Conservation (phyloP, 345 rosid species). For the Erodium maritimum region DNA sequence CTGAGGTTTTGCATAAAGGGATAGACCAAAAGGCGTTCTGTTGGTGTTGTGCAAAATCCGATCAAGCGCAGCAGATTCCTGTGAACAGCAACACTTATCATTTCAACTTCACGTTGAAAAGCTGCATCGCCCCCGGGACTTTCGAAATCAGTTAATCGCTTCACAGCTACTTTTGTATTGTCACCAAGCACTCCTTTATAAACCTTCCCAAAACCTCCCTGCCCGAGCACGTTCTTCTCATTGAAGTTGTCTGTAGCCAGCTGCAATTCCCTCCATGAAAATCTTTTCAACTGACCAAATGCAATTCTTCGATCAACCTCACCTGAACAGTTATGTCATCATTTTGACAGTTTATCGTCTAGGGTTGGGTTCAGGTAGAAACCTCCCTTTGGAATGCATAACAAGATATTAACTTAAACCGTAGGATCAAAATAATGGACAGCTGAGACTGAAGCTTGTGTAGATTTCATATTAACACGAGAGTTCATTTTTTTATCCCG, state of each 20-base stretch:
- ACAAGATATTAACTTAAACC: too few relatives aligned
- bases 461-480: too few relatives aligned
- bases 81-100: constrained; percentile 97
- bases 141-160: constrained; percentile 84
- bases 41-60: constrained; percentile 90
- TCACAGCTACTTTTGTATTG: constrained; percentile 74
- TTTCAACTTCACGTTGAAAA: constrained; percentile 92
- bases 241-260: constrained; percentile 77
- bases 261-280: constrained; percentile 89
- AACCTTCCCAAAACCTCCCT: constrained; percentile 96
- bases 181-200: constrained; percentile 82
- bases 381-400: too few relatives aligned
- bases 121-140: constrained; percentile 92
- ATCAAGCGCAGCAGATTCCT: constrained; percentile 73
- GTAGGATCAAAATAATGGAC: too few relatives aligned
- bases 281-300: constrained; percentile 87
- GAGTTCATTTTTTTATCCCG: too few relatives aligned
- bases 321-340: constrained; percentile 37
- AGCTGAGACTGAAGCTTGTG: too few relatives aligned
- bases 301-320: constrained; percentile 92
- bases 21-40: constrained; percentile 86
- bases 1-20: constrained; percentile 93
- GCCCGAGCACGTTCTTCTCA: constrained; percentile 82
- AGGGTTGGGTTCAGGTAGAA: too few relatives aligned
- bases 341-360: too few relatives aligned